Percentiles rank a stretch among this genome's conserved stretches.
These are phyloP conservation scores for Lentinula aciculospora DNA, from an alignment of 768 basidiomycete species.

Conservation along the genomic window DNA sequence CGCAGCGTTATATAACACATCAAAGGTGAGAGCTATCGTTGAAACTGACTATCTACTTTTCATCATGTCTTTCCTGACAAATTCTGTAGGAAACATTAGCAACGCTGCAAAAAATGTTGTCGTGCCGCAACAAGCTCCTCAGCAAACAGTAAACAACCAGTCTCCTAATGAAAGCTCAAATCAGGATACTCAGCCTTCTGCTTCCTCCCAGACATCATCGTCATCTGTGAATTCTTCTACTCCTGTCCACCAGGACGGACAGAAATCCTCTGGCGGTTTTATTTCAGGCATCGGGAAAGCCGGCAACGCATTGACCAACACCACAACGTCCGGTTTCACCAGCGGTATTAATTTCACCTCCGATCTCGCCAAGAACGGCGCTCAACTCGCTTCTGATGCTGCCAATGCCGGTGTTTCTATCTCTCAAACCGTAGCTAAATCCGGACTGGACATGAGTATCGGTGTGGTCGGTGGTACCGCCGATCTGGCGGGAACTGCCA, in stretches of 20 bases:
- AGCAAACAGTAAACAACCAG: not conserved
- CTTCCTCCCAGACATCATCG: not conserved
- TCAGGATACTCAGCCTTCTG: not conserved
- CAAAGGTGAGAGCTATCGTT: no score
- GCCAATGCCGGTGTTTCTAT: slow-evolving; percentile 12
- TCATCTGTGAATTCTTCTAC: not conserved
- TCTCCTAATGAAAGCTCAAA: not conserved
- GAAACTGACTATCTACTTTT: not conserved
- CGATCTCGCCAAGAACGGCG: slow-evolving; percentile 8
- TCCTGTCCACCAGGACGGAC: not conserved
- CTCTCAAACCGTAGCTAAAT: slow-evolving; percentile 13
- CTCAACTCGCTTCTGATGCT: slow-evolving; percentile 8
- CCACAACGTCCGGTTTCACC: not conserved
- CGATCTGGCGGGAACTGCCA: slow-evolving; percentile 15
- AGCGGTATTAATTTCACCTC: slow-evolving; percentile 4
- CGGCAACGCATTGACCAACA: not conserved
- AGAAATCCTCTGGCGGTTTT: not conserved
- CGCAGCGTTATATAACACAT: not conserved
- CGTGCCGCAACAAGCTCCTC: not conserved
- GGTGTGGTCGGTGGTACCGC: slow-evolving; percentile 26
- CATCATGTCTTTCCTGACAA: not conserved
- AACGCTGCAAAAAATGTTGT: slow-evolving; percentile 2
- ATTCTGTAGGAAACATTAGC: not conserved
- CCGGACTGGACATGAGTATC: slow-evolving; percentile 18
- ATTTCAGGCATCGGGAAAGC: slow-evolving; percentile 1